Base-by-base conservation (phyloP, 768 basidiomycete species). In the Dentipellis sp. region DNA sequence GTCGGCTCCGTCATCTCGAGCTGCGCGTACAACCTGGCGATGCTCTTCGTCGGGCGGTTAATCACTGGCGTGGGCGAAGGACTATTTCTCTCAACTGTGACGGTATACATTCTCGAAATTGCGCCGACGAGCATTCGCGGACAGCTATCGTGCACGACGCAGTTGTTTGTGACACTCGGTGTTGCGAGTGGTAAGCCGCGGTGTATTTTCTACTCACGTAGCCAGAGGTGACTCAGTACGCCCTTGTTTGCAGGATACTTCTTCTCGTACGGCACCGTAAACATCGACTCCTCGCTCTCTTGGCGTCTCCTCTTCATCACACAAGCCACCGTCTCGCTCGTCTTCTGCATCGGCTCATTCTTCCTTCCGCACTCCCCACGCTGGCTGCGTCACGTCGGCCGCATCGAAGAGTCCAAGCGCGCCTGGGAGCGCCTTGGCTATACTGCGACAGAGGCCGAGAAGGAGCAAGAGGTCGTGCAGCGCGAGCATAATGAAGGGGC, bases 31-130 rank as follows among this genome's bases (percentile, higher is more conserved):
- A 59, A 57, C 4, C 67, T 79, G 8, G 59, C 67, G 11, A 63
- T 72, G 56, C 65, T 81, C 29, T 68, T 79, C 29, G 64, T 74
- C 22, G 79, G 74, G 1, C 67, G 78, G 10, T 71, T 75, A 17
- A 64, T 79, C 48, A 72, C 76, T 1, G 79, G 78, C 0, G 58
- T 73, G 1, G 75, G 74, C n/a, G 72, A 78, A 59, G 77, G 77
- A 12, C 64, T 78, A 11, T 75, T 75, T 59, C 66, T 76, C 45
- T 73, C 73, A 1, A 69, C 74, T 7, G 67, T 72, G 52, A 75
- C 73, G 1, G 69, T 71, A 35, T 74, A 73, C 53, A 64, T 68
- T 1, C 69, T 70, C 54, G 75, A 78, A 59, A 73, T 75, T 19
- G 69, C 75, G n/a, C 75, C 76, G 1, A 63, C 69, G 9, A 62